Evolutionary conservation across 2,329 filamentous ascomycete genomes (phyloP).

Genomic region (Cladophialophora carrionii): DNA sequence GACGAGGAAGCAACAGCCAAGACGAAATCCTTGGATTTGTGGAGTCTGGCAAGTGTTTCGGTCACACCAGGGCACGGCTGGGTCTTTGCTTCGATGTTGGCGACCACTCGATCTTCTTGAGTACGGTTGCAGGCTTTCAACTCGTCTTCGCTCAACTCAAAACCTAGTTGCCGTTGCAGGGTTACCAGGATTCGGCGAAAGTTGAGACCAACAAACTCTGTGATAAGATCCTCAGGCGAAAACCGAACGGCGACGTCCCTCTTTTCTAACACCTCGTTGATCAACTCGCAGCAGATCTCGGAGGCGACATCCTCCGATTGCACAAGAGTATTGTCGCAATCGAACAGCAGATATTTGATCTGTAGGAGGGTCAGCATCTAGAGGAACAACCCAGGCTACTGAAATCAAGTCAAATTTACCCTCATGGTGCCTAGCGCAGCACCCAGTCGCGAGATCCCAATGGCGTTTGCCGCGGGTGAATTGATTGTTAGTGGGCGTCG

Average conservation of each 20-base stretch:
- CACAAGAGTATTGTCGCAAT: slow-evolving; percentile 86
- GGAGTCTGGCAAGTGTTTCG: slow-evolving; percentile 68
- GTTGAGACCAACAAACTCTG: slow-evolving; percentile 90
- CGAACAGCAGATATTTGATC: slow-evolving; percentile 74
- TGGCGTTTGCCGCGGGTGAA: background rate
- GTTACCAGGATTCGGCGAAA: slow-evolving; percentile 87
- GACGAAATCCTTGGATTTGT: slow-evolving; percentile 64
- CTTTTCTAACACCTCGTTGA: slow-evolving; percentile 79
- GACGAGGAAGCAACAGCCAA: slow-evolving; percentile 81
- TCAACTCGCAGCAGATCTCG: slow-evolving; percentile 84
- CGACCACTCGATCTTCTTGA: slow-evolving; percentile 83
- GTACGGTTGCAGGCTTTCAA: slow-evolving; percentile 72
- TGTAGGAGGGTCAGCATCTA: slow-evolving; percentile 39
- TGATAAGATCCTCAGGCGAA: slow-evolving; percentile 76
- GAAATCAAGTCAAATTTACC: background rate
- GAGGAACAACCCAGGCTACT: background rate
- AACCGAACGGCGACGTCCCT: slow-evolving; percentile 69
- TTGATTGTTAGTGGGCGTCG: background rate
- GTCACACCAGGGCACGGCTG: slow-evolving; percentile 70
- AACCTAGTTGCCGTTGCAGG: slow-evolving; percentile 75
- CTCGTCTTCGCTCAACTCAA: slow-evolving; percentile 69
- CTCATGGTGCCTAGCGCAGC: background rate
- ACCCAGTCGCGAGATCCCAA: background rate
- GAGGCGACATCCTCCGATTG: slow-evolving; percentile 89
- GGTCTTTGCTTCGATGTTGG: slow-evolving; percentile 71